These are phyloP conservation scores for Xylariaceae sp. DNA, from an alignment of 2,329 filamentous ascomycete genomes.

Conservation along the genomic window DNA sequence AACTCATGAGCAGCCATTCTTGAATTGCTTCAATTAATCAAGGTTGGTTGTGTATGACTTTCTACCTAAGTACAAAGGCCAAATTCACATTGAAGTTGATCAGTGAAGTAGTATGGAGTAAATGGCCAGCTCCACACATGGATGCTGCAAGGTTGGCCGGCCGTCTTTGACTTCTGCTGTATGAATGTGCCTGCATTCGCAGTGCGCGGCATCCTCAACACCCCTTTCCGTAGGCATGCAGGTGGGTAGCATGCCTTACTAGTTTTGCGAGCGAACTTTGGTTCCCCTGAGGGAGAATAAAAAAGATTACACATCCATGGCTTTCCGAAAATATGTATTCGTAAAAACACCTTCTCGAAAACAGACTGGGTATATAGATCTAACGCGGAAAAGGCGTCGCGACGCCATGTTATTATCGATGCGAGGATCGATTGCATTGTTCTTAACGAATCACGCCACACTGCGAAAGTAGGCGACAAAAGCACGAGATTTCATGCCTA, in stretches of 20 bases:
- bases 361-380: slow-evolving; percentile 38
- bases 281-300: slow-evolving; percentile 17
- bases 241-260: slow-evolving; percentile 19
- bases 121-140: neutral
- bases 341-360: slow-evolving; percentile 29
- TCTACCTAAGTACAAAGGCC: neutral
- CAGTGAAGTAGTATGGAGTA: neutral
- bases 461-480: slow-evolving; percentile 9
- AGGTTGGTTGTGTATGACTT: neutral
- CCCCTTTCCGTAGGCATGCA: slow-evolving; percentile 20
- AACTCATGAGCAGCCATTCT: slow-evolving; percentile 2
- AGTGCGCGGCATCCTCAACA: slow-evolving; percentile 6
- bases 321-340: slow-evolving; percentile 29
- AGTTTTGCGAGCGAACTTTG: slow-evolving; percentile 12
- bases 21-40: slow-evolving; percentile 11
- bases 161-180: slow-evolving; percentile 16
- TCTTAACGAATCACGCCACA: slow-evolving; percentile 19
- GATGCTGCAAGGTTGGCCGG: neutral
- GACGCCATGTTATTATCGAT: slow-evolving; percentile 8
- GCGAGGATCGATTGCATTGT: slow-evolving; percentile 1
- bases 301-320: slow-evolving; percentile 26
- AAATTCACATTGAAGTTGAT: neutral
- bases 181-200: slow-evolving; percentile 14
- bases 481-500: slow-evolving; percentile 7
- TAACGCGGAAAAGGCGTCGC: slow-evolving; percentile 34